Base-by-base conservation (phyloP, 257 asterid species). In the Nemophila menziesii region DNA sequence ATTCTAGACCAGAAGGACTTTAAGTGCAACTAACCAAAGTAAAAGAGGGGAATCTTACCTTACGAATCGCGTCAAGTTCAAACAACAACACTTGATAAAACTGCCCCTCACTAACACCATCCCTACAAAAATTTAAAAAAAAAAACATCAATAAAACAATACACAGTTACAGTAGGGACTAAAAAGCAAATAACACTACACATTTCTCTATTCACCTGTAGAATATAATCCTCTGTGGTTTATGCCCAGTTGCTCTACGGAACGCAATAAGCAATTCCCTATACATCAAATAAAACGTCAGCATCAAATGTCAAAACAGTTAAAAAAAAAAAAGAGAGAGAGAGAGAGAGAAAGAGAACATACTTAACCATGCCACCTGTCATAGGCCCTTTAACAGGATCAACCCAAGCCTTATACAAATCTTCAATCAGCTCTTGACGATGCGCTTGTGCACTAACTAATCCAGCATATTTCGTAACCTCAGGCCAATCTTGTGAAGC, bases 81-180 rank as follows among this genome's bases (percentile, higher is more conserved):
- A 66, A 76, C 20, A 89, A 93, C 56, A 89, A 54, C 17, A 89
- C 94, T 68, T 89, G 98, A 53, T 89, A 85, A 57, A 89, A 89
- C 46, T 89, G 98, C 8, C 98, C 98, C 56, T 89, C 98, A 39
- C 98, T 89, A 1, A 89, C 98, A 11, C 98, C 96, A 67, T 89
- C 98, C 61, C 96, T 89, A 64, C 20, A 57, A 13, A 39, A 11
- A 47, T n/a, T n/a, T n/a, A n/a, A n/a, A n/a, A n/a, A n/a, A n/a
- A n/a, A n/a, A n/a, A n/a, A n/a, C n/a, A n/a, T n/a, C n/a, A n/a
- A n/a, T n/a, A n/a, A n/a, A n/a, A n/a, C n/a, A n/a, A n/a, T n/a
- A n/a, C n/a, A n/a, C n/a, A n/a, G n/a, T n/a, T n/a, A n/a, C n/a
- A n/a, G n/a, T n/a, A n/a, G n/a, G n/a, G n/a, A n/a, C n/a, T n/a